phyloP scores from a whole-genome alignment of 768 basidiomycete species.

The Dacryopinax spathularia region DNA sequence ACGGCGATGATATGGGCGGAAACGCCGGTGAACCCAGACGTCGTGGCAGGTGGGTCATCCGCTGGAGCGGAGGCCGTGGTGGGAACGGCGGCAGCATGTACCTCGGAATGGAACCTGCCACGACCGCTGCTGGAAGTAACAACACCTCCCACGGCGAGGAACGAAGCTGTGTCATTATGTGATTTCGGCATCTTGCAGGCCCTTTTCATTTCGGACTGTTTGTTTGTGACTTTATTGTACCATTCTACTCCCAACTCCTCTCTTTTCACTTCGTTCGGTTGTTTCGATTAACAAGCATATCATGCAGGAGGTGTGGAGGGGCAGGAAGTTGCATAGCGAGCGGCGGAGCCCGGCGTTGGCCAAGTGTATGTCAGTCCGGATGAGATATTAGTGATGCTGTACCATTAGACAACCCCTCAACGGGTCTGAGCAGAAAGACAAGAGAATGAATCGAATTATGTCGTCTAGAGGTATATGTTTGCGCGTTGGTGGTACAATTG shows the following conservation, averaged over 20 bases:
- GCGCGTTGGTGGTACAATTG: not conserved
- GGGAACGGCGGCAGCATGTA: slow-evolving; percentile 1
- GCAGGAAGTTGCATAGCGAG: not conserved
- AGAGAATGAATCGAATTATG: not conserved
- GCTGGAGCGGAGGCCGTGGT: not conserved
- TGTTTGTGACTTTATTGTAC: not conserved
- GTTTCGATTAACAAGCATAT: not conserved
- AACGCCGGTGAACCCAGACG: not conserved
- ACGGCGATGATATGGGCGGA: not conserved
- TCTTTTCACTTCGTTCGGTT: not conserved
- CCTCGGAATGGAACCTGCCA: not conserved
- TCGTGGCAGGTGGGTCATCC: not conserved
- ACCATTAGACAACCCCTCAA: not conserved
- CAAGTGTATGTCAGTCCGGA: no score
- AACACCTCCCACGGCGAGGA: slow-evolving; percentile 1
- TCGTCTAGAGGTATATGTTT: not conserved
- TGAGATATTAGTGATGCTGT: no score
- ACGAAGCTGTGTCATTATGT: not conserved
- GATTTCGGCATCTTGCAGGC: not conserved
- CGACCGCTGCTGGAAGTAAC: not conserved
- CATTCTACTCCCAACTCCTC: not conserved
- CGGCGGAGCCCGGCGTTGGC: no score
- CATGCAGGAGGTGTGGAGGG: not conserved
- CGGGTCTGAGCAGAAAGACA: not conserved
- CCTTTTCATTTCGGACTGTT: not conserved